phyloP scores from a whole-genome alignment of 352 stramenopile genomes.

The Saprolegnia diclina region DNA sequence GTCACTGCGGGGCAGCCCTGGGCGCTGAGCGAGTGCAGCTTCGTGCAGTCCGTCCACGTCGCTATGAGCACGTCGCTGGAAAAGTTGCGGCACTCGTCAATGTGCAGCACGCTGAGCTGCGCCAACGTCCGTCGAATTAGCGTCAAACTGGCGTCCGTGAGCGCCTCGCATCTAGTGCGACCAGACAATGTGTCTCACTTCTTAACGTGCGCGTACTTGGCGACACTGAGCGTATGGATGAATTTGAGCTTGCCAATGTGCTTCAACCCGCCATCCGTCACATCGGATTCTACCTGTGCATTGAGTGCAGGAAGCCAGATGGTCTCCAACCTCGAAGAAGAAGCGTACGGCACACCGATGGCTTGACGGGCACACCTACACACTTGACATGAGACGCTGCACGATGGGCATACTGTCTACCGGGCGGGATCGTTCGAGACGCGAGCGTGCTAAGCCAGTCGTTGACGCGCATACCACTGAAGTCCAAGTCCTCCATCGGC shows the following conservation, averaged over 20 bases:
- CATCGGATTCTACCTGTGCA: constrained; percentile 15
- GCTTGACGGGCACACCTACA: constrained; percentile 20
- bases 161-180: constrained; percentile 34
- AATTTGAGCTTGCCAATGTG: constrained; percentile 29
- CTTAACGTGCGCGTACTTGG: constrained; percentile 26
- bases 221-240: constrained; percentile 31
- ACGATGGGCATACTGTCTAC: background rate
- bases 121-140: constrained; percentile 42
- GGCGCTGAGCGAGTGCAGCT: constrained; percentile 43
- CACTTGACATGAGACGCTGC: background rate
- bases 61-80: constrained; percentile 41
- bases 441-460: constrained; percentile 7
- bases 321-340: background rate
- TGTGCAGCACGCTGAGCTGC: constrained; percentile 41
- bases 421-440: constrained; percentile 15
- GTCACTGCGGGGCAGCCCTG: constrained; percentile 43
- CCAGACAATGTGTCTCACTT: background rate
- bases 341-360: constrained; percentile 3
- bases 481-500: background rate
- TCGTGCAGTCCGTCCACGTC: constrained; percentile 53
- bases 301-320: background rate
- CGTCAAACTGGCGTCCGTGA: constrained; percentile 53
- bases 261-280: constrained; percentile 29
- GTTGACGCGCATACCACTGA: constrained; percentile 8
- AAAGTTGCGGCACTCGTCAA: constrained; percentile 62